Base-by-base conservation (phyloP, 2,329 filamentous ascomycete genomes). In the Sodiomyces alkalinus region DNA sequence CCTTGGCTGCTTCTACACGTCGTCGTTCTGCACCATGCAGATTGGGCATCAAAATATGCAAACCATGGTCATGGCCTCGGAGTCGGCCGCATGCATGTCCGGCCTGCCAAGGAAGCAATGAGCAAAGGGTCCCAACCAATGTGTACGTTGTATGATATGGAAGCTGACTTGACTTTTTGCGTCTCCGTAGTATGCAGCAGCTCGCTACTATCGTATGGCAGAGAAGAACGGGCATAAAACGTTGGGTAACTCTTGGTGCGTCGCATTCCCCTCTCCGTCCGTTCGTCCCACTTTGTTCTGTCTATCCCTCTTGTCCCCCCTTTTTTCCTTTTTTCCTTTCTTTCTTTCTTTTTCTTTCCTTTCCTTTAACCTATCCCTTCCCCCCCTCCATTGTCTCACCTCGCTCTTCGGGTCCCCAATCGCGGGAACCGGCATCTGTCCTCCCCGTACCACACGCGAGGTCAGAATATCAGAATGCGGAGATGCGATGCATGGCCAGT, bases 181-280 rank as follows among this genome's bases (percentile, higher is more conserved):
- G n/a, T n/a, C n/a, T n/a, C n/a, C n/a, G n/a, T 52, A 86, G 80
- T 82, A 73, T 58, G 69, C 65, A 43, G 68, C 90, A 44, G 86
- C 90, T 41, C 81, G 80, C 54, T 94, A 94, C 58, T 83, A 93
- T 53, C 81, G 87, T 45, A 67, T 87, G 45, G 86, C 90, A 20
- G 90, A 96, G 57, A 66, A 81, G 46, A 80, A 76, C 48, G 87
- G 87, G 28, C 80, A 76, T 55, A 94, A 92, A 62, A 85, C 74
- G 31, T 62, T 96, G 39, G 90, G 90, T 37, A 94, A 96, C 59
- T 80, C 81, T 43, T 98, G 90, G 87, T 94, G 75, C 54, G 80
- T 69, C 26, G 34, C 37, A 31, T 39, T 31, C 33, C 28, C 38
- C 28, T 36, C 41, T 33, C 28, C 27, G 27, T 34, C 34, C 29